Evolutionary conservation across 225 moss, liverwort and hornwort species (phyloP), one percentile per base, ranked within the genome.

Genomic region (Pseudoscleropodium purum): DNA sequence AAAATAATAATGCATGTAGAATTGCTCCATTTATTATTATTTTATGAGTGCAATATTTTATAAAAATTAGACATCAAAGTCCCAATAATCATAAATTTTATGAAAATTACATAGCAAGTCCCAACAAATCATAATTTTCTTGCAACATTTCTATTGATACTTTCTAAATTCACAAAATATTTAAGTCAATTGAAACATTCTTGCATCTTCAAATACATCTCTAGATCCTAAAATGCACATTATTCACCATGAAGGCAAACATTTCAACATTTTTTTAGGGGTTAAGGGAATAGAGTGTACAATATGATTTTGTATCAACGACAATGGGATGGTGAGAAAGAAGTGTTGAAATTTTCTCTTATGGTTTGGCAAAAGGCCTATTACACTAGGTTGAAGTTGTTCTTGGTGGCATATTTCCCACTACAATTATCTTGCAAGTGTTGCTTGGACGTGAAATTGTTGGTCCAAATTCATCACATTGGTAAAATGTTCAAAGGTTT

Each of bases 311-410:
- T 29, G 17, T 29, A 4, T 18, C 2, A 74, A 47, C 2, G 9
- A 74, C 18, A 74, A 45, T 3, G 5, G 0, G 29, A 45, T 30
- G 18, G 47, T 74, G 30, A 18, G 5, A 47, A 47, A 30, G 47
- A 47, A 18, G 18, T 0, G 0, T 6, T 8, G 5, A 26, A 72
- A 41, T 29, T 18, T 29, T 43, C 10, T 27, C 74, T 29, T 17
- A 3, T 74, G 17, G 10, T 74, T 29, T 73, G 10, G 4, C 0
- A 0, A 1, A 47, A 45, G 45, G 6, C 27, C 1, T 47, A 4
- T 15, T 29, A 18, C 6, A 45, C 2, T 45, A 29, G 17, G 1
- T 45, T 41, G 2, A 27, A 45, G 10, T 74, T 30, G 26, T 15
- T 9, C 9, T 8, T 3, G 2, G 0, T 15, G 2, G 11, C 9